These are phyloP conservation scores for Omphalotus olearius DNA, from an alignment of 1,284 basidiomycete genomes.

Conservation along the genomic window DNA sequence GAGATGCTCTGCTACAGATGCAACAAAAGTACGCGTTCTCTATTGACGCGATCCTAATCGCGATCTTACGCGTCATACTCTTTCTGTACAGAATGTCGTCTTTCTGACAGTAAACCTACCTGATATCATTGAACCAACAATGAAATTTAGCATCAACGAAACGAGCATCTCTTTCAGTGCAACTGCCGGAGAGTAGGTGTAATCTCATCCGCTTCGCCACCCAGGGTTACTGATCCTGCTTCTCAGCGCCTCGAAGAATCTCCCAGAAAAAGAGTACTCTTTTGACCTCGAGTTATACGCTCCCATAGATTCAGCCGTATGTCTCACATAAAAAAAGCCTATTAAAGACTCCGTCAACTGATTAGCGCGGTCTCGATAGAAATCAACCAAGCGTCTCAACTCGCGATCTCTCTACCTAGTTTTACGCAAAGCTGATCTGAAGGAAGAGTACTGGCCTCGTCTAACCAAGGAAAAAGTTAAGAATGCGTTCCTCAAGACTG, in stretches of 20 bases:
- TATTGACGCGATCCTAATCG: slow-evolving; percentile 6
- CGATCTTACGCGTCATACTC: slow-evolving; percentile 23
- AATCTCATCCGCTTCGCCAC: neutral
- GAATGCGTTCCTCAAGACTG: slow-evolving; percentile 82
- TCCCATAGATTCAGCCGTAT: slow-evolving; percentile 73
- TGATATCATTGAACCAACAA: slow-evolving; percentile 61
- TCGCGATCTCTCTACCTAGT: slow-evolving; percentile 64
- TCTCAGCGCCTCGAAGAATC: slow-evolving; percentile 42
- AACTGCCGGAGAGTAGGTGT: slow-evolving; percentile 63
- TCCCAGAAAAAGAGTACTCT: slow-evolving; percentile 60
- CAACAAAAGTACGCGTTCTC: slow-evolving; percentile 57
- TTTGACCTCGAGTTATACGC: slow-evolving; percentile 73
- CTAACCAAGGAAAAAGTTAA: slow-evolving; percentile 84
- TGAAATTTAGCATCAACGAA: slow-evolving; percentile 63
- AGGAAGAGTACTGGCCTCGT: slow-evolving; percentile 84
- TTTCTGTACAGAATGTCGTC: slow-evolving; percentile 63
- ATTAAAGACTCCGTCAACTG: slow-evolving; percentile 3
- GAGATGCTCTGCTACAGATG: slow-evolving; percentile 64
- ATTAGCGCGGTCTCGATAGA: slow-evolving; percentile 35
- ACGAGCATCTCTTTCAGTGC: slow-evolving; percentile 70
- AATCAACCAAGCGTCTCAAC: slow-evolving; percentile 59
- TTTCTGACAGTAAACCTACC: slow-evolving; percentile 84
- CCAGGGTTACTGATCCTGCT: neutral
- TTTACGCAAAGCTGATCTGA: slow-evolving; percentile 76
- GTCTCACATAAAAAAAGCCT: slow-evolving; percentile 18